Percentiles rank a stretch among this genome's conserved stretches.
These are phyloP conservation scores for Akanthomyces lecanii DNA, from an alignment of 2,329 filamentous ascomycete species.

Conservation along the genomic window DNA sequence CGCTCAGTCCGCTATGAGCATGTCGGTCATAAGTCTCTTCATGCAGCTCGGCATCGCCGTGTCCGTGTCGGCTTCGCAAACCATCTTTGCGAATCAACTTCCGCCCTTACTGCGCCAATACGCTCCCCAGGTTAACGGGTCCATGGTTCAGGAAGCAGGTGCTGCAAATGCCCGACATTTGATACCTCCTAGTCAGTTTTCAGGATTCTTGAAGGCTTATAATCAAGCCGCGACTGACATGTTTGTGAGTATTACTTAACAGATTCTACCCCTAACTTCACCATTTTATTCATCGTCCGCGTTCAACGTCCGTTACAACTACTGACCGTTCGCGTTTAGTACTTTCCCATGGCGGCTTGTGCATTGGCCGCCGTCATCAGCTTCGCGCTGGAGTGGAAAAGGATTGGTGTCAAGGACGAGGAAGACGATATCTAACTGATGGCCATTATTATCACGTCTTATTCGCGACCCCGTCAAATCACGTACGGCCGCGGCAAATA, in stretches of 20 bases:
- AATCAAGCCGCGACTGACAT: conserved; percentile 3
- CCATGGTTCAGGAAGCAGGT: not conserved
- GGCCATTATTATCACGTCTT: too few relatives aligned
- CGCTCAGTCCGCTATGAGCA: not conserved
- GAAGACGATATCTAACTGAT: too few relatives aligned
- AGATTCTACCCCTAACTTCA: too few relatives aligned
- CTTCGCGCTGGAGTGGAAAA: too few relatives aligned
- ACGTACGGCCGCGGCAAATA: too few relatives aligned
- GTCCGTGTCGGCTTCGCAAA: conserved; percentile 11
- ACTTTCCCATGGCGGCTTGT: too few relatives aligned
- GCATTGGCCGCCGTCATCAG: too few relatives aligned
- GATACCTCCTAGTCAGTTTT: not conserved
- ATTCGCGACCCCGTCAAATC: too few relatives aligned
- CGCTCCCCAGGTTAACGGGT: not conserved
- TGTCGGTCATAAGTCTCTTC: conserved; percentile 10
- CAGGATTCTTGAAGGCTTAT: conserved; percentile 6
- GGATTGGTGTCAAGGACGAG: too few relatives aligned
- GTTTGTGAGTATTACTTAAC: not conserved
- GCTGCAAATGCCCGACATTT: conserved; percentile 2
- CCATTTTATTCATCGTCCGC: too few relatives aligned
- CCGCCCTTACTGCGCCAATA: not conserved
- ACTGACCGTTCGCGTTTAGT: too few relatives aligned
- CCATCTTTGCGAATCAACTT: not conserved
- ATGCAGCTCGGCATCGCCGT: conserved; percentile 12
- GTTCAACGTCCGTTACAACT: too few relatives aligned